phyloP scores from a whole-genome alignment of 2,329 filamentous ascomycete genomes.

The Penicillium sp. region DNA sequence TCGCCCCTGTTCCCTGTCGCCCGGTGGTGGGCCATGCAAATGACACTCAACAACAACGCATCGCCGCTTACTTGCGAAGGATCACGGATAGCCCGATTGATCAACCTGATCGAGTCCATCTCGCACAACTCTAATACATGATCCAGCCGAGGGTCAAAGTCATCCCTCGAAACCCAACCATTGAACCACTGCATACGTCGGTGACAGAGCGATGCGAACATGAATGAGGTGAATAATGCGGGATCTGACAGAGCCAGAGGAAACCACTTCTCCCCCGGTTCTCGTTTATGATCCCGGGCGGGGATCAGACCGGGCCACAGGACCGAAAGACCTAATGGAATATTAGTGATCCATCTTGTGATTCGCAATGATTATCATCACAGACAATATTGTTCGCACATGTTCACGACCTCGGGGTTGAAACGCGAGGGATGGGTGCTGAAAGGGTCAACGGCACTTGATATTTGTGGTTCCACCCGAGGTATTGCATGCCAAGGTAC shows the following conservation, averaged over 20 bases:
- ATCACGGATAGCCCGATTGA: constrained; percentile 32
- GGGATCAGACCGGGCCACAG: constrained; percentile 30
- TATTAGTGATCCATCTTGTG: neutral
- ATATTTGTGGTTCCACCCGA: constrained; percentile 20
- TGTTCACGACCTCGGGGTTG: constrained; percentile 20
- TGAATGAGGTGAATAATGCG: constrained; percentile 29
- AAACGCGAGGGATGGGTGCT: constrained; percentile 20
- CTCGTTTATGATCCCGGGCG: neutral
- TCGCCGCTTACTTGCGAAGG: constrained; percentile 30
- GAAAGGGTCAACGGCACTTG: constrained; percentile 26
- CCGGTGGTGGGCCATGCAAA: constrained; percentile 33
- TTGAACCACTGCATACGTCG: constrained; percentile 30
- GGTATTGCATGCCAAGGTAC: constrained; percentile 7
- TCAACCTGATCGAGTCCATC: constrained; percentile 32
- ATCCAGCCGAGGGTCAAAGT: constrained; percentile 22
- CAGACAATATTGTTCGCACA: constrained; percentile 27
- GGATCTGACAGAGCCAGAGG: constrained; percentile 27
- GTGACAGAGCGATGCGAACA: constrained; percentile 31
- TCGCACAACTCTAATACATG: constrained; percentile 24
- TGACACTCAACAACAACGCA: constrained; percentile 33
- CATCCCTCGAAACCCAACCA: constrained; percentile 15
- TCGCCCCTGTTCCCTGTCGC: constrained; percentile 15
- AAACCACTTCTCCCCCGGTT: constrained; percentile 24
- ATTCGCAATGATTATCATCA: constrained; percentile 1
- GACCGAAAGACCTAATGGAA: constrained; percentile 18